Percentiles rank a stretch among this genome's conserved stretches.
phyloP scores from a whole-genome alignment of 805 yeast genomes.

The Candida nanaspora region DNA sequence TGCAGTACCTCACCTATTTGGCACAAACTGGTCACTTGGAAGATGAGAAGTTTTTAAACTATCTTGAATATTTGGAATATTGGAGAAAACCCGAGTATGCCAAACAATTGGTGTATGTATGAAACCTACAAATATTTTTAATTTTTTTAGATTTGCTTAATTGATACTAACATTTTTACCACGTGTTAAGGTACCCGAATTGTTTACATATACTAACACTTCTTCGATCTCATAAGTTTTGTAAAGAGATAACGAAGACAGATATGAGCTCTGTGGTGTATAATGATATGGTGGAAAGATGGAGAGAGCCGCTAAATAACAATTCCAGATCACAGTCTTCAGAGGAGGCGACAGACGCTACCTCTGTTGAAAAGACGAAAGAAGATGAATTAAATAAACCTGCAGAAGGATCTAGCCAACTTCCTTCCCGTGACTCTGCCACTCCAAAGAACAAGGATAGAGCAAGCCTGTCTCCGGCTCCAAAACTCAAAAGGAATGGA shows the following conservation, averaged over 20 bases:
- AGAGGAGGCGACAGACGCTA: too few species aligned
- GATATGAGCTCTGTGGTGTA: conserved; percentile 51
- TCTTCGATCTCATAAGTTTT: conserved; percentile 43
- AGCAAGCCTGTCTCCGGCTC: not conserved
- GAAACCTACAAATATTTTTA: too few species aligned
- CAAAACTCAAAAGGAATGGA: not conserved
- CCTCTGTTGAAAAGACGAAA: conserved; percentile 1
- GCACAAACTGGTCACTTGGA: conserved; percentile 79
- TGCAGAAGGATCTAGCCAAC: too few species aligned
- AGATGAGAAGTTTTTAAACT: conserved; percentile 64
- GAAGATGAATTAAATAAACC: too few species aligned
- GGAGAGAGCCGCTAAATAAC: conserved; percentile 48
- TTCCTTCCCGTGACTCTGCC: too few species aligned
- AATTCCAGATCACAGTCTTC: too few species aligned
- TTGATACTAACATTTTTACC: conserved; percentile 1
- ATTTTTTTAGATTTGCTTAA: too few species aligned
- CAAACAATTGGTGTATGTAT: conserved; percentile 47
- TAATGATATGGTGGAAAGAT: conserved; percentile 72
- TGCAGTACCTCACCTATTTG: conserved; percentile 77
- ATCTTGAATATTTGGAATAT: conserved; percentile 75
- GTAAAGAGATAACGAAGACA: conserved; percentile 48
- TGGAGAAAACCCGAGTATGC: conserved; percentile 75
- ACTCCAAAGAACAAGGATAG: not conserved
- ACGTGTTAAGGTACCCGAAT: conserved; percentile 59
- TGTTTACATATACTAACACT: conserved; percentile 75